phyloP scores from a whole-genome alignment of 2,329 filamentous ascomycete genomes.

The Pyrenochaeta sp. region DNA sequence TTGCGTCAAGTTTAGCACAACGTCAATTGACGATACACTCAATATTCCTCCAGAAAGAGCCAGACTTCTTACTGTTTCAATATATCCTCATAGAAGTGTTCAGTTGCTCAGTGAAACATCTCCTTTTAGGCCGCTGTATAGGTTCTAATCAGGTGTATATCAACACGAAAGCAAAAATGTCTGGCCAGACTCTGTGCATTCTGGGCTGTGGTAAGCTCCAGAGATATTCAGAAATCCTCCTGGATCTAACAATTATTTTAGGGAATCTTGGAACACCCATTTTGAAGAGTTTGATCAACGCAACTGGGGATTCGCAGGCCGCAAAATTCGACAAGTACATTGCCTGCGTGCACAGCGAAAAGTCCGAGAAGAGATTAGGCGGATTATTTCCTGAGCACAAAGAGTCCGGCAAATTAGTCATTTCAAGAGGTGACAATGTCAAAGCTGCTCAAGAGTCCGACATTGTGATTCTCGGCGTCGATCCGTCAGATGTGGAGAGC shows the following conservation, averaged over 20 bases:
- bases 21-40: background rate
- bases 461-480: conserved; percentile 58
- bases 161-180: conserved; percentile 14
- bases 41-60: too few relatives aligned
- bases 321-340: conserved; percentile 46
- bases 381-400: conserved; percentile 41
- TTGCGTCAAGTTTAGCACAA: background rate
- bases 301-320: conserved; percentile 11
- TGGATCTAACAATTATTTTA: conserved; percentile 19
- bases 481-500: conserved; percentile 55
- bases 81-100: too few relatives aligned
- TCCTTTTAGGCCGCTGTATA: too few relatives aligned
- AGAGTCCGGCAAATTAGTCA: conserved; percentile 37
- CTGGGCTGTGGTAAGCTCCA: conserved; percentile 37
- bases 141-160: background rate
- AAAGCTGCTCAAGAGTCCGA: conserved; percentile 48
- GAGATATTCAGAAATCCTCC: background rate
- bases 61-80: too few relatives aligned
- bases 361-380: conserved; percentile 47
- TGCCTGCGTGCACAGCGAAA: conserved; percentile 54
- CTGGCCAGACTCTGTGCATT: conserved; percentile 30
- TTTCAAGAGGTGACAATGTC: conserved; percentile 48
- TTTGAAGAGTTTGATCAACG: conserved; percentile 43
- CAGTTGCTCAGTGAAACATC: too few relatives aligned
- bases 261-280: conserved; percentile 53